Percentiles rank a stretch among this genome's conserved stretches.
phyloP scores from a whole-genome alignment of 805 yeast species.

The Saccharomycopsis sp. region DNA sequence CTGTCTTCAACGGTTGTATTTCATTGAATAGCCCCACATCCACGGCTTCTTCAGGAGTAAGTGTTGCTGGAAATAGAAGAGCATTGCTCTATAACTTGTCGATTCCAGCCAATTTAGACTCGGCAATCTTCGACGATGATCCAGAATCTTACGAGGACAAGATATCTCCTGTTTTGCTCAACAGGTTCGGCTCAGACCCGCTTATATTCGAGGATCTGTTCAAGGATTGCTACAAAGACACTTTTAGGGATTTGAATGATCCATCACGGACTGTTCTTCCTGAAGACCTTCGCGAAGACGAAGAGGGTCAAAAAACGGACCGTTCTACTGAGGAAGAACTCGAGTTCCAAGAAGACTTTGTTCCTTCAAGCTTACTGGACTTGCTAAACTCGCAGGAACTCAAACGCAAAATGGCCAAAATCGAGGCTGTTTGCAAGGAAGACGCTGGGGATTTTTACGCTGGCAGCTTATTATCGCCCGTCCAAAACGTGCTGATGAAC shows the following conservation, averaged over 20 bases:
- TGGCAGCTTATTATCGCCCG: too few relatives aligned
- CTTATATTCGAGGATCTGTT: neutral
- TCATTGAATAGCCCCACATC: neutral
- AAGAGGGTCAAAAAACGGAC: conserved; percentile 35
- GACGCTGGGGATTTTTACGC: neutral
- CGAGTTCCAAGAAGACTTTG: conserved; percentile 60
- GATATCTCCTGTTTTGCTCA: neutral
- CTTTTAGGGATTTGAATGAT: too few relatives aligned
- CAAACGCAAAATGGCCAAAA: conserved; percentile 59
- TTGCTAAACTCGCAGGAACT: conserved; percentile 76
- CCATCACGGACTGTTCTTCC: conserved; percentile 12
- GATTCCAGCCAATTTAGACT: neutral
- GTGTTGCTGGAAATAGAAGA: neutral
- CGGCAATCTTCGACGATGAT: neutral
- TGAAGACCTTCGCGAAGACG: neutral
- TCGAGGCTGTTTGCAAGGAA: conserved; percentile 24
- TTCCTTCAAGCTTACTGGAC: conserved; percentile 77
- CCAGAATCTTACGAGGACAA: neutral
- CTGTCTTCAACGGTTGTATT: neutral
- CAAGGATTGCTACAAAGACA: conserved; percentile 1
- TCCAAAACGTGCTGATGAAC: neutral
- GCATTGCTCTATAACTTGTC: neutral
- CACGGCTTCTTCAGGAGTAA: neutral
- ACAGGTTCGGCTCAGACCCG: neutral
- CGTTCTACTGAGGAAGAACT: conserved; percentile 25